These are phyloP conservation scores for Pleurotus djamor DNA, from an alignment of 768 basidiomycete species.

Conservation along the genomic window DNA sequence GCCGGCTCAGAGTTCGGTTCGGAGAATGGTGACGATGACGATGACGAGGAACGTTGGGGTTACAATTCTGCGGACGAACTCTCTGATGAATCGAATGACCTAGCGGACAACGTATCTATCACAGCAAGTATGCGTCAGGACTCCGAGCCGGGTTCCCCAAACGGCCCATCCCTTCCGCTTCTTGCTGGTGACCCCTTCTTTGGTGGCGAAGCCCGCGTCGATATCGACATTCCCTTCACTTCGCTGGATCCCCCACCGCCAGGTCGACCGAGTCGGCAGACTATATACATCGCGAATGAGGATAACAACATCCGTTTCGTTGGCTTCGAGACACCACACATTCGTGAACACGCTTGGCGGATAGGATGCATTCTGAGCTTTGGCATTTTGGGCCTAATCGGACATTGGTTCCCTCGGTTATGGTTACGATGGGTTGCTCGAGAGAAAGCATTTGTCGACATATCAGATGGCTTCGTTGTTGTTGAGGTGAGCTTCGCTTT, in stretches of 20 bases:
- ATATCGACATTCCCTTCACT: slow-evolving; percentile 69
- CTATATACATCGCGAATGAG: slow-evolving; percentile 84
- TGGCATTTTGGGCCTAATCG: slow-evolving; percentile 76
- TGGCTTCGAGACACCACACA: slow-evolving; percentile 70
- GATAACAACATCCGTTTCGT: slow-evolving; percentile 86
- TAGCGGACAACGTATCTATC: slow-evolving; percentile 40
- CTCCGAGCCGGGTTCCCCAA: slow-evolving; percentile 67
- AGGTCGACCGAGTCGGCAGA: slow-evolving; percentile 85
- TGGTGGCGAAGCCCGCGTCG: slow-evolving; percentile 80
- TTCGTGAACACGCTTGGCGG: slow-evolving; percentile 72
- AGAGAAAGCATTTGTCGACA: slow-evolving; percentile 80
- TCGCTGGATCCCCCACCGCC: slow-evolving; percentile 68
- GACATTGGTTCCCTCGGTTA: slow-evolving; percentile 90
- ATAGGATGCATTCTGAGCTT: slow-evolving; percentile 61
- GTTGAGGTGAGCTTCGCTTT: slow-evolving; percentile 67
- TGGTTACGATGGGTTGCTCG: slow-evolving; percentile 89
- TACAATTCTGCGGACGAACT: slow-evolving; percentile 88
- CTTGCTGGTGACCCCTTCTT: slow-evolving; percentile 78
- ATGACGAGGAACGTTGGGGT: slow-evolving; percentile 82
- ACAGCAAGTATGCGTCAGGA: slow-evolving; percentile 65
- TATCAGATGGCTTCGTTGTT: slow-evolving; percentile 72
- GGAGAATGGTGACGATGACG: slow-evolving; percentile 45
- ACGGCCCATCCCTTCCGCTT: slow-evolving; percentile 53
- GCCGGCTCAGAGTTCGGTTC: slow-evolving; percentile 58
- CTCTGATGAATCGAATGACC: slow-evolving; percentile 25